Base-by-base conservation (phyloP, 805 yeast genomes). In the Tetrapisispora arboricola region DNA sequence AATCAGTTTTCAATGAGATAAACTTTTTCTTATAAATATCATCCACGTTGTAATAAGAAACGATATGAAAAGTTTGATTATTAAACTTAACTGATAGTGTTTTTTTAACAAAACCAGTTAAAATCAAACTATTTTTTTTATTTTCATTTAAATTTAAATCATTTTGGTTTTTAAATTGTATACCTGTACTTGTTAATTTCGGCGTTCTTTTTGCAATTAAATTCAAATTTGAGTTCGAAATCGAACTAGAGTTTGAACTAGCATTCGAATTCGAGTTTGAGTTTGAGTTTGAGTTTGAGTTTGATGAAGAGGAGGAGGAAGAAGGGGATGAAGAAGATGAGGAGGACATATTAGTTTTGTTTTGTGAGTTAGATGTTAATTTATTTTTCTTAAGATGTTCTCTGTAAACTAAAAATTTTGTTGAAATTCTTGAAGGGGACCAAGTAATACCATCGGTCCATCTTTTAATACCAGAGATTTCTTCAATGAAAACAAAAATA, bases 401-500 rank as follows among this genome's bases (percentile, higher is more conserved):
- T 21, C 94, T 73, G 60, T 88, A 88, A 10, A 88, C 79, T 26
- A 88, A 65, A 51, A 88, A 88, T 44, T 92, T 70, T 6, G 95
- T 95, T 21, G 86, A 68, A 30, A 88, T 86, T 37, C 96, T 68
- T 2, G 94, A 81, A 0, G 96, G 95, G 2, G 88, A 78, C 97
- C 97, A 88, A 12, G 88, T 69, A 12, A 84, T 75, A n/a, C 96
- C 95, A 55, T 88, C 97, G 1, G 97, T 88, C 97, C 97, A 88
- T 44, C 97, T 70, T 57, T 83, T 84, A 45, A 88, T 87, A 3
- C 90, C 87, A 0, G 88, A 78, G 11, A 73, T 67, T 49, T 82
- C 85, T 60, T 88, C 95, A 36, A 81, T 74, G 54, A 88, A 87
- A 1, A 90, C 85, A 61, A 88, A 87, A 1, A 86, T 78, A 49